A percentile compares a stretch with the other conserved stretches of the same genome.
These are phyloP conservation scores for Pholiota molesta DNA, from an alignment of 768 basidiomycete genomes.

Conservation along the genomic window DNA sequence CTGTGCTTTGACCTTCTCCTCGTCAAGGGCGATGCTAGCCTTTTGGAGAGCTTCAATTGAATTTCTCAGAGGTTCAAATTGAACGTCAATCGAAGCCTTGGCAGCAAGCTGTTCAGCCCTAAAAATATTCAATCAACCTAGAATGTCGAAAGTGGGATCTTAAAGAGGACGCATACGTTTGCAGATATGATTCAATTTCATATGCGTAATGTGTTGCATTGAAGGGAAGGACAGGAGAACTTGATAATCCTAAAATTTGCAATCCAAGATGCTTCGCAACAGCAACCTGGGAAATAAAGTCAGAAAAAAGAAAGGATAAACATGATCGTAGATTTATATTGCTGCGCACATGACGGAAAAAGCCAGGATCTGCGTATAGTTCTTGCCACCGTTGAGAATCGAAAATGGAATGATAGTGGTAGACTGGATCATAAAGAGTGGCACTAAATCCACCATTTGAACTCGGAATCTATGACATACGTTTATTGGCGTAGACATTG, in stretches of 20 bases:
- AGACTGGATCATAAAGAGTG: slow-evolving; percentile 55
- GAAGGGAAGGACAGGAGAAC: slow-evolving; percentile 64
- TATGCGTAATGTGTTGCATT: slow-evolving; percentile 75
- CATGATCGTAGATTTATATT: slow-evolving; percentile 22
- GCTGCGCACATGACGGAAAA: slow-evolving; percentile 58
- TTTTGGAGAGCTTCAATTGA: slow-evolving; percentile 49
- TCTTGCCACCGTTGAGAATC: slow-evolving; percentile 74
- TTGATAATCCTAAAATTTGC: slow-evolving; percentile 57
- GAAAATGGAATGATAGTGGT: slow-evolving; percentile 77
- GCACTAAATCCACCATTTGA: slow-evolving; percentile 42
- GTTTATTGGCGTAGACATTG: not conserved
- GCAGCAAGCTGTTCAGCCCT: slow-evolving; percentile 53
- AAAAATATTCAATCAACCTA: not conserved
- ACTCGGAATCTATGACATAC: slow-evolving; percentile 38
- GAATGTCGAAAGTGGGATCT: not conserved
- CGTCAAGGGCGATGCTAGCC: slow-evolving; percentile 56
- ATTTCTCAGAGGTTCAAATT: slow-evolving; percentile 45
- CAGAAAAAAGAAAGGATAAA: not conserved
- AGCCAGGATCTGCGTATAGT: slow-evolving; percentile 71
- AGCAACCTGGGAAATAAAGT: slow-evolving; percentile 45
- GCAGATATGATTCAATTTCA: slow-evolving; percentile 60
- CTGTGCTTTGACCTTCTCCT: slow-evolving; percentile 57
- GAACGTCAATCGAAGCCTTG: slow-evolving; percentile 20
- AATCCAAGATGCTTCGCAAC: slow-evolving; percentile 69
- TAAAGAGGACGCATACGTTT: slow-evolving; percentile 41